These are phyloP conservation scores for Rhizoclosmatium globosum DNA, from an alignment of 192 early-diverging fungal genomes.

Conservation along the genomic window DNA sequence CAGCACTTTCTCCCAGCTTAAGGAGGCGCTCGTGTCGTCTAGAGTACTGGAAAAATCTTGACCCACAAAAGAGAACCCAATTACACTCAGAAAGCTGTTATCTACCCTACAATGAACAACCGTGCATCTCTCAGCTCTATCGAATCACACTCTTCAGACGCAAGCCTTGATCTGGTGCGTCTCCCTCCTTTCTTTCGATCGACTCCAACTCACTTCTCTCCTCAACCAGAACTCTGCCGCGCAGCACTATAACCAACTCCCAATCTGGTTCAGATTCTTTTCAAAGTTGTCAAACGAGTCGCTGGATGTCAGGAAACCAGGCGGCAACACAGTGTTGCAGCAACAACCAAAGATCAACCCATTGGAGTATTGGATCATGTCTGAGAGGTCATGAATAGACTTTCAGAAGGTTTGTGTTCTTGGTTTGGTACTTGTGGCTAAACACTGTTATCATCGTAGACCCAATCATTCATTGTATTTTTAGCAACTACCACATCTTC, in stretches of 20 bases:
- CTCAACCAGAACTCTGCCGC: neutral
- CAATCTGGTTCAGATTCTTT: neutral
- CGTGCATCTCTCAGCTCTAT: too few relatives aligned
- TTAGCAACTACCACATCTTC: neutral
- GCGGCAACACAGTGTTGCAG: neutral
- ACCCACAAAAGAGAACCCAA: too few relatives aligned
- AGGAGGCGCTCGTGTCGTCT: too few relatives aligned
- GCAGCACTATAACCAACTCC: neutral
- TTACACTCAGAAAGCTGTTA: too few relatives aligned
- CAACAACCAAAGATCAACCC: neutral
- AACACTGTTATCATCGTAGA: too few relatives aligned
- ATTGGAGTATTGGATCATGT: neutral
- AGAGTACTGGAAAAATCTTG: too few relatives aligned
- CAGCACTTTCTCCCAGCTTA: too few relatives aligned
- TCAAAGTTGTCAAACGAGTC: neutral
- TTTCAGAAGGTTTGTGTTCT: neutral
- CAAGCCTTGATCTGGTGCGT: too few relatives aligned
- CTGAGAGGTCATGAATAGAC: neutral
- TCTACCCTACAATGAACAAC: too few relatives aligned
- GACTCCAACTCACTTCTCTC: neutral
- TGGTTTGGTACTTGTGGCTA: neutral
- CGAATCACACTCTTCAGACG: too few relatives aligned
- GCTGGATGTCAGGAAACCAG: neutral
- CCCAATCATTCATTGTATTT: neutral
- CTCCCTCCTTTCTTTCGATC: neutral